Evolutionary conservation across 2,329 filamentous ascomycete genomes (phyloP).

Genomic region (Colletotrichum nymphaeae): DNA sequence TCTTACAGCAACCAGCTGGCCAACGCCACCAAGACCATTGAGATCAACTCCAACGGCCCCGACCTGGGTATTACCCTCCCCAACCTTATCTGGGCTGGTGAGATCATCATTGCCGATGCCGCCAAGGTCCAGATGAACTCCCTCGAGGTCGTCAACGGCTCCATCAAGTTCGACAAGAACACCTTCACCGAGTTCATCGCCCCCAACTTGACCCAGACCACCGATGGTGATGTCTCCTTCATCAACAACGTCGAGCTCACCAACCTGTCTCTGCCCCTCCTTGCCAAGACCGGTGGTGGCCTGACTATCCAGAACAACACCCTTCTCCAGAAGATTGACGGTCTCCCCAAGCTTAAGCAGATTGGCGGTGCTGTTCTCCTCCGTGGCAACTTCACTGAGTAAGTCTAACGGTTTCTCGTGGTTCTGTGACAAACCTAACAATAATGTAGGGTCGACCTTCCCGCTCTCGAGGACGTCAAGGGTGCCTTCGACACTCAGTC

Average conservation of each 20-base stretch:
- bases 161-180: slow-evolving; percentile 88
- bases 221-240: slow-evolving; percentile 69
- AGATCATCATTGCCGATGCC: slow-evolving; percentile 76
- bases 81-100: slow-evolving; percentile 72
- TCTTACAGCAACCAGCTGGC: slow-evolving; percentile 81
- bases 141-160: slow-evolving; percentile 78
- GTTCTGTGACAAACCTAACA: background rate
- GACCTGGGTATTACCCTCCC: slow-evolving; percentile 79
- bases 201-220: slow-evolving; percentile 77
- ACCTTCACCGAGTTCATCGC: slow-evolving; percentile 70
- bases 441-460: slow-evolving; percentile 73
- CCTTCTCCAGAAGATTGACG: slow-evolving; percentile 70
- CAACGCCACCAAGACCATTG: slow-evolving; percentile 78
- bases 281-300: slow-evolving; percentile 80
- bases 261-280: slow-evolving; percentile 81
- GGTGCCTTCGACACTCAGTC: slow-evolving; percentile 79
- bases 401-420: background rate
- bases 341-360: slow-evolving; percentile 74
- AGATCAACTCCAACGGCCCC: slow-evolving; percentile 83
- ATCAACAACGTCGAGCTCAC: slow-evolving; percentile 70
- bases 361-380: slow-evolving; percentile 87
- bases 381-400: slow-evolving; percentile 81
- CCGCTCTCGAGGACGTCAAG: slow-evolving; percentile 73
- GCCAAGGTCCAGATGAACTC: slow-evolving; percentile 79
- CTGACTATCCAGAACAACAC: slow-evolving; percentile 94